phyloP scores from a whole-genome alignment of 1,284 basidiomycete genomes.

The Erythrobasidium hasegawianum region DNA sequence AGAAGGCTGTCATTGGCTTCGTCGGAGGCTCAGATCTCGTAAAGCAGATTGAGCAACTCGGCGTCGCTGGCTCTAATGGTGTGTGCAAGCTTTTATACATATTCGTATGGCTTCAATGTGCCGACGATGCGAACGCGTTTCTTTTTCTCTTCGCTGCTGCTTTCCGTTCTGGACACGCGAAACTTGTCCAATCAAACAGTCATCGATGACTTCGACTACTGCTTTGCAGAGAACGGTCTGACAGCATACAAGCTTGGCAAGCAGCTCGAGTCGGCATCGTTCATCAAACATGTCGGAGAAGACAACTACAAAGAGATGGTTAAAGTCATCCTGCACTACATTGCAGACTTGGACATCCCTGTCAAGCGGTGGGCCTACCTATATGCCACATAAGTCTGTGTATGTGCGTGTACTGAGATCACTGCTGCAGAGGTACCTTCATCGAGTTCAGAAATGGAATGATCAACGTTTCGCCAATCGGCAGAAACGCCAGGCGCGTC shows the following conservation, averaged over 20 bases:
- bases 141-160: too few species aligned
- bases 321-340: slow-evolving; percentile 87
- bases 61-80: slow-evolving; percentile 52
- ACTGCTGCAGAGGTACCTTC: slow-evolving; percentile 72
- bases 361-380: slow-evolving; percentile 73
- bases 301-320: slow-evolving; percentile 87
- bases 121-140: too few species aligned
- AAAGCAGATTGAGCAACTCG: slow-evolving; percentile 81
- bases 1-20: slow-evolving; percentile 74
- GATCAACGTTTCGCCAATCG: slow-evolving; percentile 95
- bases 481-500: slow-evolving; percentile 95
- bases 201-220: slow-evolving; percentile 79
- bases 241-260: slow-evolving; percentile 81
- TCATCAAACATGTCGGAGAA: slow-evolving; percentile 88
- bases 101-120: not conserved
- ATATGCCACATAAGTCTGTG: too few species aligned
- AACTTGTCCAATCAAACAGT: too few species aligned
- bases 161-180: too few species aligned
- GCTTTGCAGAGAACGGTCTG: slow-evolving; percentile 92
- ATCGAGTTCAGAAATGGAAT: slow-evolving; percentile 95
- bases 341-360: slow-evolving; percentile 86
- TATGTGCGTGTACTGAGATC: too few species aligned
- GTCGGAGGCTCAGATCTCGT: slow-evolving; percentile 82
- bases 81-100: slow-evolving; percentile 14
- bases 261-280: slow-evolving; percentile 70